Percentiles rank a stretch among this genome's conserved stretches.
phyloP scores from a whole-genome alignment of 345 rosid species.

The Citrus medica region DNA sequence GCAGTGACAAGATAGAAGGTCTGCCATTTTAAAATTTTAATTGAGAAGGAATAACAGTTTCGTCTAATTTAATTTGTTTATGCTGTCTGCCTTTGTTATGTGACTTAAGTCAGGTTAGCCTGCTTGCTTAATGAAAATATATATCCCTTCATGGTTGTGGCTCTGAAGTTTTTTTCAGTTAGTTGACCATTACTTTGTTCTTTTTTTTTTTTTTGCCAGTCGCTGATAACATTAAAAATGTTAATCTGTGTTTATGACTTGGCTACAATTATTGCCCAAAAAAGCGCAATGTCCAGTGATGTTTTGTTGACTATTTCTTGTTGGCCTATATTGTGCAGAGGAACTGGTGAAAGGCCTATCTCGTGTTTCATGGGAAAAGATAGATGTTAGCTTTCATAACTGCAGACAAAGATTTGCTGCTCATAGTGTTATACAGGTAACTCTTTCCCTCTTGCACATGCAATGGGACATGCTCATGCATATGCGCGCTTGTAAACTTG shows the following conservation, averaged over 20 bases:
- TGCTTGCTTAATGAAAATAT: background rate
- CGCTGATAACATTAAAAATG: background rate
- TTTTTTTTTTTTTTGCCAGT: background rate
- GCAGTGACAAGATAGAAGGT: conserved; percentile 81
- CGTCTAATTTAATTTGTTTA: background rate
- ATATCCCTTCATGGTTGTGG: background rate
- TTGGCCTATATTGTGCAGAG: conserved; percentile 45
- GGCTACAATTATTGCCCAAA: background rate
- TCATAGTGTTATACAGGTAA: conserved; percentile 95
- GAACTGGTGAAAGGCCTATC: conserved; percentile 77
- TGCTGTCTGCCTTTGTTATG: background rate
- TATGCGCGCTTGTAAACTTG: background rate
- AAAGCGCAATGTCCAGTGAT: background rate
- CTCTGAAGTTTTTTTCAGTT: background rate
- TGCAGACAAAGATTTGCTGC: conserved; percentile 86
- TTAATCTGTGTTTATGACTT: background rate
- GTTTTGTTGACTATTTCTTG: background rate
- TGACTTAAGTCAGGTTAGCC: background rate
- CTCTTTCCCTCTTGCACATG: conserved; percentile 11
- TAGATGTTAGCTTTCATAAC: conserved; percentile 89
- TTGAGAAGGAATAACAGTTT: background rate
- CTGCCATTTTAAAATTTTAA: conserved; percentile 11
- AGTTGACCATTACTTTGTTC: background rate
- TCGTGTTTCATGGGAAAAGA: conserved; percentile 88
- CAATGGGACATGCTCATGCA: background rate